Percentiles rank a stretch among this genome's conserved stretches.
Evolutionary conservation across 495 filamentous ascomycete genomes (phyloP).

Genomic region (Penicillium lividum): DNA sequence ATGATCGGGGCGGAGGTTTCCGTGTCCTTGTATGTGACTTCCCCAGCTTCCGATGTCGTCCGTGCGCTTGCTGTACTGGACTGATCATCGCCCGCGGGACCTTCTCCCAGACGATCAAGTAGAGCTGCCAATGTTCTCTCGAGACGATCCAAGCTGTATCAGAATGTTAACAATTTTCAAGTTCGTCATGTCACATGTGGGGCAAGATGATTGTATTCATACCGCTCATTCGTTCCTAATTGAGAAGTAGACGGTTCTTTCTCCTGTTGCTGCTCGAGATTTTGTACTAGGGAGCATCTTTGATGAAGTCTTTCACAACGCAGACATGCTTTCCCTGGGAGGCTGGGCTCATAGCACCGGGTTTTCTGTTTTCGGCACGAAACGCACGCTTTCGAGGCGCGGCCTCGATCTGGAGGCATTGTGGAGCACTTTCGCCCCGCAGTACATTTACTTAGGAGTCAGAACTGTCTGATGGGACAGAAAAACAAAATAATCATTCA

Average conservation of each 20-base stretch:
- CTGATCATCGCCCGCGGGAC: conserved; percentile 14
- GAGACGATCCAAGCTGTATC: conserved; percentile 33
- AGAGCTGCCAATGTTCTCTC: conserved; percentile 37
- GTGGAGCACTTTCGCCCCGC: conserved; percentile 1
- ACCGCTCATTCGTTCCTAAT: conserved; percentile 24
- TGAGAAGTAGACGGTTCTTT: not conserved
- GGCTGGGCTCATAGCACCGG: conserved; percentile 41
- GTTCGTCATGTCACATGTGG: not conserved
- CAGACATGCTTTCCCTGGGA: conserved; percentile 33
- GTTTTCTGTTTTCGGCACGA: conserved; percentile 49
- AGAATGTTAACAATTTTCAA: not conserved
- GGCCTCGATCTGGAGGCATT: conserved; percentile 47
- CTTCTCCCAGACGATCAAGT: conserved; percentile 36
- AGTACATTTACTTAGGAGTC: not conserved
- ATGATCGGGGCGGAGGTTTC: conserved; percentile 36
- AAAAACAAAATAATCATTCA: not conserved
- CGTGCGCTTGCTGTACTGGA: conserved; percentile 14
- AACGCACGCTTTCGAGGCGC: conserved; percentile 46
- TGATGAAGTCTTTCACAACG: conserved; percentile 42
- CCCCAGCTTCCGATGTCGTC: conserved; percentile 16
- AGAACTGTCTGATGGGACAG: not conserved
- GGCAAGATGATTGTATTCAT: conserved; percentile 3
- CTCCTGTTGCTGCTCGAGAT: conserved; percentile 6
- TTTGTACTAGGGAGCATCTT: conserved; percentile 33
- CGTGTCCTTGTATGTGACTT: conserved; percentile 16